These are phyloP conservation scores for Ganoderma resinaceum DNA, from an alignment of 1,284 basidiomycete genomes.

Conservation along the genomic window DNA sequence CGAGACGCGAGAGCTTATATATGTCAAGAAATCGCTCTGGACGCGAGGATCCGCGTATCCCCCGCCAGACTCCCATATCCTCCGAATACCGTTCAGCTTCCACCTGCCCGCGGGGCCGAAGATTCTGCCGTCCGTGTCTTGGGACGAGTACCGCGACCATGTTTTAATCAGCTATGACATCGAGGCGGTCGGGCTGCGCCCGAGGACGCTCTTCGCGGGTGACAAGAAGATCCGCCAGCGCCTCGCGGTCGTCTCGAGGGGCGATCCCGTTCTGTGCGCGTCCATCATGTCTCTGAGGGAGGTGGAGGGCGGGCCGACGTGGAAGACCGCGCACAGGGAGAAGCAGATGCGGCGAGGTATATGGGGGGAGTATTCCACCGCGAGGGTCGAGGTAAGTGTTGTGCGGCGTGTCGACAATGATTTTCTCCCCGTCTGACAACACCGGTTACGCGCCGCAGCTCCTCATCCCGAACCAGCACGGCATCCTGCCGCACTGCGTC, in stretches of 20 bases:
- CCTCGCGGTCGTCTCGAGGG: background rate
- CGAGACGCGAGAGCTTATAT: no score
- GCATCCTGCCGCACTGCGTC: background rate
- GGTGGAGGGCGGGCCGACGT: background rate
- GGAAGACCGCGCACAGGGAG: background rate
- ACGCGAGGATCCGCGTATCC: no score
- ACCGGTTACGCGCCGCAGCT: background rate
- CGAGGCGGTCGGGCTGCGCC: background rate
- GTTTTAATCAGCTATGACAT: background rate
- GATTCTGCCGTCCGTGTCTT: background rate
- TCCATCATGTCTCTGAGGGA: background rate
- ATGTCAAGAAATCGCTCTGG: no score
- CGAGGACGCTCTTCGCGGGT: background rate
- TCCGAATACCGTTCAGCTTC: no score
- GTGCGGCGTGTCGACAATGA: background rate
- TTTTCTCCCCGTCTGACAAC: background rate
- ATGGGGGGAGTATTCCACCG: background rate
- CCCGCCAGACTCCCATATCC: no score
- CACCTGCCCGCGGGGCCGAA: no score
- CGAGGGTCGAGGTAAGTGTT: background rate
- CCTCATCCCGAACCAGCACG: background rate
- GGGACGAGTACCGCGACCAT: background rate
- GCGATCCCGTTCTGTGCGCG: background rate
- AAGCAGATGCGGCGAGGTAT: background rate
- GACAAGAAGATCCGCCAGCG: background rate